Percentiles rank a stretch among this genome's conserved stretches.
These are phyloP conservation scores for Endocalyx cinctus DNA, from an alignment of 2,329 filamentous ascomycete species.

Conservation along the genomic window DNA sequence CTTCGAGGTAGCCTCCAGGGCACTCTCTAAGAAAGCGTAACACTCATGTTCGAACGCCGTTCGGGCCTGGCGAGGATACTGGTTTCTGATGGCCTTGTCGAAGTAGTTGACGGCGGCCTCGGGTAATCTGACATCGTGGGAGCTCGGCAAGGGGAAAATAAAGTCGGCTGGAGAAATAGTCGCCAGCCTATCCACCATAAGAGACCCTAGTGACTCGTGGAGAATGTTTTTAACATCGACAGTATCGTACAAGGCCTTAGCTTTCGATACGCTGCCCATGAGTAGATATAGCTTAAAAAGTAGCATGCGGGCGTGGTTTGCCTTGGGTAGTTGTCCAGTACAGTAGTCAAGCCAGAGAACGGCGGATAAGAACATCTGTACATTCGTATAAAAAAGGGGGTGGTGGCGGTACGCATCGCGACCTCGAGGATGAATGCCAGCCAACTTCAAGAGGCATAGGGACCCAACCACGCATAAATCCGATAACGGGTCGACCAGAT, in stretches of 20 bases:
- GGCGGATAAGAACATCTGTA: constrained; percentile 40
- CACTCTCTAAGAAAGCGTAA: constrained; percentile 46
- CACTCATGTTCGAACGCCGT: constrained; percentile 47
- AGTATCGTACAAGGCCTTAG: constrained; percentile 43
- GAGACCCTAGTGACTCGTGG: constrained; percentile 50
- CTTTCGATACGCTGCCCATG: constrained; percentile 44
- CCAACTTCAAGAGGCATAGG: constrained; percentile 22
- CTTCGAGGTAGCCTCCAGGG: constrained; percentile 39
- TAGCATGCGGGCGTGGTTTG: constrained; percentile 45
- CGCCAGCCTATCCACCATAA: constrained; percentile 53
- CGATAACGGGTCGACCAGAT: constrained; percentile 22
- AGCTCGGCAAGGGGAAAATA: constrained; percentile 13
- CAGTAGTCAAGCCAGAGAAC: constrained; percentile 46
- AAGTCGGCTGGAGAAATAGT: constrained; percentile 44
- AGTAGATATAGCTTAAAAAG: constrained; percentile 48
- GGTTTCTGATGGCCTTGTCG: constrained; percentile 33
- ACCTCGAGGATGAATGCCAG: constrained; percentile 7
- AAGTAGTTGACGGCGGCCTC: constrained; percentile 43
- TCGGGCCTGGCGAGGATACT: constrained; percentile 36
- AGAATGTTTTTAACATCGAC: constrained; percentile 54
- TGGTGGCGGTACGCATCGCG: constrained; percentile 9
- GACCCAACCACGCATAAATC: constrained; percentile 21
- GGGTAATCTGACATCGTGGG: constrained; percentile 15
- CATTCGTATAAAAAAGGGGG: constrained; percentile 18
- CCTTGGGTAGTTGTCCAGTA: constrained; percentile 36